Conservation (phyloP, 164 flowering plant species). For the Litsea cubeba region DNA sequence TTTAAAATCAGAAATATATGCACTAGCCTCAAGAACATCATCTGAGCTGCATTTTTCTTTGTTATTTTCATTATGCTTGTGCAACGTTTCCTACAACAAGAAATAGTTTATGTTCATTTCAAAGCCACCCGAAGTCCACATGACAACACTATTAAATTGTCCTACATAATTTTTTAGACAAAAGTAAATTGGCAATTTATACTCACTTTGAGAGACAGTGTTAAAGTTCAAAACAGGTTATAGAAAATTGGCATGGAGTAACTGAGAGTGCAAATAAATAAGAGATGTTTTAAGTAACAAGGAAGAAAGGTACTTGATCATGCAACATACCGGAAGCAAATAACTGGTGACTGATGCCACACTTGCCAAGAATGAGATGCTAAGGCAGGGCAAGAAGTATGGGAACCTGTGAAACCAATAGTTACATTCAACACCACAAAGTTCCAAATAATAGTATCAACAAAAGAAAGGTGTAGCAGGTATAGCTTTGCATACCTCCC, state of each 20-base stretch:
- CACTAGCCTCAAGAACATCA: slow-evolving; percentile 41
- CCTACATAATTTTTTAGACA: no score
- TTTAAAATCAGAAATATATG: slow-evolving; percentile 15
- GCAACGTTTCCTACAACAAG: slow-evolving; percentile 68
- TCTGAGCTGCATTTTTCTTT: slow-evolving; percentile 9
- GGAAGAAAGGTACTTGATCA: not conserved
- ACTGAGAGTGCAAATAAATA: no score
- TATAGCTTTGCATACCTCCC: slow-evolving; percentile 11
- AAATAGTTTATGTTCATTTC: not conserved
- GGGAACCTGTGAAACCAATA: slow-evolving; percentile 35
- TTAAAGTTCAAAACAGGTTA: not conserved
- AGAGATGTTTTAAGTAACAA: not conserved
- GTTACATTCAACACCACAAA: not conserved
- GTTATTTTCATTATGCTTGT: slow-evolving; percentile 35
- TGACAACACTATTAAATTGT: not conserved
- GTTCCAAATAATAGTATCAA: not conserved
- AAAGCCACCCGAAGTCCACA: not conserved
- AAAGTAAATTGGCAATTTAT: no score
- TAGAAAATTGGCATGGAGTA: not conserved
- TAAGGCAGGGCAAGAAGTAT: slow-evolving; percentile 61
- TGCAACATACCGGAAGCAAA: slow-evolving; percentile 22
- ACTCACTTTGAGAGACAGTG: no score
- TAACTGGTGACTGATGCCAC: slow-evolving; percentile 24
- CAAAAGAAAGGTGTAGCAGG: not conserved
- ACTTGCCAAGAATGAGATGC: slow-evolving; percentile 38